Evolutionary conservation across 371 early-diverging fungal species (phyloP), one percentile per base, ranked within the genome.

Genomic region (Circinella umbellata): DNA sequence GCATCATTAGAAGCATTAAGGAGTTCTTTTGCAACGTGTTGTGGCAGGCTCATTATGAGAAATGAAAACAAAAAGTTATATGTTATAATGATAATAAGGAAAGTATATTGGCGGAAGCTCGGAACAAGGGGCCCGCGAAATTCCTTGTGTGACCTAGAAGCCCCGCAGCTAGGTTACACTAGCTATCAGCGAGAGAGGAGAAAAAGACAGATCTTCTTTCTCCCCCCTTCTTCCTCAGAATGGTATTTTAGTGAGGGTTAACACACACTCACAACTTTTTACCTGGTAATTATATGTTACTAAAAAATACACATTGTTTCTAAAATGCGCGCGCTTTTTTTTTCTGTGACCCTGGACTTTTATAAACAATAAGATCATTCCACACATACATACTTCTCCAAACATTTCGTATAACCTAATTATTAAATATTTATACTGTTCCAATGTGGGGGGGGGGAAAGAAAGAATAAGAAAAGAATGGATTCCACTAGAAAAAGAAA

Each of bases 1-100:
- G 20, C 48, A 46, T 69, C 36, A 63, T 46, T 63, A 4, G 47
- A 18, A 17, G 69, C 69, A 18, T 63, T 46, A 20, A 69, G 54
- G 9, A 69, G 62, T 18, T 63, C 47, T 49, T 57, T 46, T 42
- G 69, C 64, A 34, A 66, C 53, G 4, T 59, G 35, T 18, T 49
- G 46, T 35, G 69, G 61, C 3, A 67, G 51, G 18, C 53, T 64
- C 64, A 64, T 64, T 49, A 1, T 39, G 46, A 17, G 37, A 48
- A 64, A 27, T 48, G 51, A n/a, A 42, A 39, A 11, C 1, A 11
- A 42, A 42, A 42, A 42, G 42, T 11, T 42, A 42, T 42, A 9
- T 6, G 42, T 27, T 27, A 47, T 47, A 47, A 11, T 9, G 47
- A 47, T 47, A 47, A 1, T 47, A 47, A 51, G n/a, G 51, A 51